Percentiles rank a stretch among this genome's conserved stretches.
These are phyloP conservation scores for Phaeosphaeria sp. DNA, from an alignment of 2,329 filamentous ascomycete genomes.

Conservation along the genomic window DNA sequence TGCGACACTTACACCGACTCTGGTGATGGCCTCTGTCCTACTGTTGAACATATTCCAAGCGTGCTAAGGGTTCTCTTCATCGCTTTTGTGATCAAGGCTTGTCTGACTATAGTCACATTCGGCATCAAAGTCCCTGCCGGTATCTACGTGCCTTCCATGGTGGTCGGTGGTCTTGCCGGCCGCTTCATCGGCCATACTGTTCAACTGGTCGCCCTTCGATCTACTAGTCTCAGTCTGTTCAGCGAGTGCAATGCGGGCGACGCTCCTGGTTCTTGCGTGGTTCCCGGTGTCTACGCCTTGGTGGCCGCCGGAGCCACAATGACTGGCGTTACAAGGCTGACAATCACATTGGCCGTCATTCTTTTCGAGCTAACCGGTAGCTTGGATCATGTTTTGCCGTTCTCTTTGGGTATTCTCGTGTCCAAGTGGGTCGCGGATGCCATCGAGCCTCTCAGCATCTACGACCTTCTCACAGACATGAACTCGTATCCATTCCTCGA, in stretches of 20 bases:
- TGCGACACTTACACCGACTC: constrained; percentile 74
- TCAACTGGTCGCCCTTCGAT: constrained; percentile 79
- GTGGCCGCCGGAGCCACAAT: constrained; percentile 96
- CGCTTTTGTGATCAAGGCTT: constrained; percentile 88
- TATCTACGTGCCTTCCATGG: constrained; percentile 99
- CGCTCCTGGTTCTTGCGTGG: constrained; percentile 81
- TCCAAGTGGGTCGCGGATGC: constrained; percentile 99
- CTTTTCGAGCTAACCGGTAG: constrained; percentile 95
- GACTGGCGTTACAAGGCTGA: constrained; percentile 94
- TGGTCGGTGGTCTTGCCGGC: constrained; percentile 91
- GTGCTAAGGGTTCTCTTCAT: constrained; percentile 74
- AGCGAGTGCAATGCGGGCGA: constrained; percentile 72
- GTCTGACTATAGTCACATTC: constrained; percentile 89
- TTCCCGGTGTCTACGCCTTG: constrained; percentile 94
- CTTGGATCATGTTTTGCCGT: constrained; percentile 92
- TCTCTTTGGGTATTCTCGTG: constrained; percentile 88
- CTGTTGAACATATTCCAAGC: constrained; percentile 75
- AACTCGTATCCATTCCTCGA: constrained; percentile 98
- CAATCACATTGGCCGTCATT: constrained; percentile 92
- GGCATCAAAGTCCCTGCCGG: constrained; percentile 96
- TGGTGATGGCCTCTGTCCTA: constrained; percentile 81
- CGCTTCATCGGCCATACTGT: constrained; percentile 85
- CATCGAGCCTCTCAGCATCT: constrained; percentile 92
- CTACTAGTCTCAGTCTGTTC: constrained; percentile 76
- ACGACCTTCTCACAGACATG: constrained; percentile 94